Percentiles rank a stretch among this genome's conserved stretches.
phyloP scores from a whole-genome alignment of 805 yeast species.

The Teunomyces cretensis region DNA sequence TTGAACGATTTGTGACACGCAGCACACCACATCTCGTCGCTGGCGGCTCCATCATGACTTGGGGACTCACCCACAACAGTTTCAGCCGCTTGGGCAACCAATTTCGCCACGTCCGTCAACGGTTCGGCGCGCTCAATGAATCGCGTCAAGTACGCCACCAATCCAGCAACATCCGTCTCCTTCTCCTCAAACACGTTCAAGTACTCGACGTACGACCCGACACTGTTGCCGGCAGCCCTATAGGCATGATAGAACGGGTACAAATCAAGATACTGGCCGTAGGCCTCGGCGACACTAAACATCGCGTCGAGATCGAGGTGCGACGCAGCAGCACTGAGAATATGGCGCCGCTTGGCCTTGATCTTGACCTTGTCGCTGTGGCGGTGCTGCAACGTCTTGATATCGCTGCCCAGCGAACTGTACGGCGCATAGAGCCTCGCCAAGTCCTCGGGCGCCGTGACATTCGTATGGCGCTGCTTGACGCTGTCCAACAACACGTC shows the following conservation, averaged over 20 bases:
- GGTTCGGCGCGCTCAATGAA: background rate
- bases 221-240: conserved; percentile 40
- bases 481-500: conserved; percentile 8
- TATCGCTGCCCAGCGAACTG: background rate
- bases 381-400: conserved; percentile 6
- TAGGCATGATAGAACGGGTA: conserved; percentile 50
- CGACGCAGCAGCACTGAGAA: conserved; percentile 51
- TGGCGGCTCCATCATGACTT: too few species aligned
- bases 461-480: conserved; percentile 7
- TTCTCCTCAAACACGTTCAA: conserved; percentile 42
- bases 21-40: too few species aligned
- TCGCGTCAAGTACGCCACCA: background rate
- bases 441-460: background rate
- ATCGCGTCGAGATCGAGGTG: conserved; percentile 47
- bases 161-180: background rate
- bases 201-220: conserved; percentile 49
- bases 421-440: background rate
- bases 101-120: background rate
- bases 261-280: conserved; percentile 67
- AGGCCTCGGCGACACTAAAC: conserved; percentile 60
- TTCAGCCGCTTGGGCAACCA: conserved; percentile 17
- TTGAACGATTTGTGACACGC: conserved; percentile 42
- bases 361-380: conserved; percentile 10
- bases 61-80: too few species aligned
- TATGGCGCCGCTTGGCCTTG: conserved; percentile 29